Evolutionary conservation across 768 basidiomycete genomes (phyloP).

Genomic region (Calocybe gangraenosa): DNA sequence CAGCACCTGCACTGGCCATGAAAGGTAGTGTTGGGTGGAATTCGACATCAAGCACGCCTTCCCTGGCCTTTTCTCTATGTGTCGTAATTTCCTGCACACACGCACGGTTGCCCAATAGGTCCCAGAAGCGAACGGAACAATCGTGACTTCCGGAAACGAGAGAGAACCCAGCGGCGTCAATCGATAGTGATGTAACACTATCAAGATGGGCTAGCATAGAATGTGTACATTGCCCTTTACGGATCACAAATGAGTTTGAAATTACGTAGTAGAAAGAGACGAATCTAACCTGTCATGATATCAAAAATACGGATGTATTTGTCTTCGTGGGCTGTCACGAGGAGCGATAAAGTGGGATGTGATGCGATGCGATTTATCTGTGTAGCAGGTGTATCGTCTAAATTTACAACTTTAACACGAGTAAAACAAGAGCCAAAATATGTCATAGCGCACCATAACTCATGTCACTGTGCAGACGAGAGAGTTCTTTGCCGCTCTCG

Average conservation of each 20-base stretch:
- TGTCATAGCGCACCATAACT: slow-evolving; percentile 44
- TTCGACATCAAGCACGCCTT: slow-evolving; percentile 87
- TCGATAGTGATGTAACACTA: slow-evolving; percentile 85
- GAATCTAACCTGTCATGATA: slow-evolving; percentile 63
- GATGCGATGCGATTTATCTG: slow-evolving; percentile 87
- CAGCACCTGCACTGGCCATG: slow-evolving; percentile 93
- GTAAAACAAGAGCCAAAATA: neutral
- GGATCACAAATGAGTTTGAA: slow-evolving; percentile 6
- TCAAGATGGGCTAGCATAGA: slow-evolving; percentile 90
- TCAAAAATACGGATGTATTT: slow-evolving; percentile 91
- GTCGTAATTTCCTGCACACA: slow-evolving; percentile 88
- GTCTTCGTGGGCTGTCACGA: slow-evolving; percentile 92
- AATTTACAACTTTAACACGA: slow-evolving; percentile 7
- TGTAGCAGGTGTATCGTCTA: slow-evolving; percentile 71
- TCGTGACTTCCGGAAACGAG: slow-evolving; percentile 92
- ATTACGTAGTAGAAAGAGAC: slow-evolving; percentile 1
- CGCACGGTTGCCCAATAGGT: slow-evolving; percentile 70
- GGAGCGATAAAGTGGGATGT: slow-evolving; percentile 84
- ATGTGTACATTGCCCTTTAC: slow-evolving; percentile 77
- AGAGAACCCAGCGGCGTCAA: slow-evolving; percentile 83
- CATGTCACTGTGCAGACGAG: slow-evolving; percentile 54
- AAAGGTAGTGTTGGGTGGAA: slow-evolving; percentile 81
- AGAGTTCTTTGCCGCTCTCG: slow-evolving; percentile 78
- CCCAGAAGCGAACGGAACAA: slow-evolving; percentile 94
- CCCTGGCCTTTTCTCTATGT: slow-evolving; percentile 85